Conservation (phyloP, 148 eudicot genomes). For the Suaeda aralocaspica region DNA sequence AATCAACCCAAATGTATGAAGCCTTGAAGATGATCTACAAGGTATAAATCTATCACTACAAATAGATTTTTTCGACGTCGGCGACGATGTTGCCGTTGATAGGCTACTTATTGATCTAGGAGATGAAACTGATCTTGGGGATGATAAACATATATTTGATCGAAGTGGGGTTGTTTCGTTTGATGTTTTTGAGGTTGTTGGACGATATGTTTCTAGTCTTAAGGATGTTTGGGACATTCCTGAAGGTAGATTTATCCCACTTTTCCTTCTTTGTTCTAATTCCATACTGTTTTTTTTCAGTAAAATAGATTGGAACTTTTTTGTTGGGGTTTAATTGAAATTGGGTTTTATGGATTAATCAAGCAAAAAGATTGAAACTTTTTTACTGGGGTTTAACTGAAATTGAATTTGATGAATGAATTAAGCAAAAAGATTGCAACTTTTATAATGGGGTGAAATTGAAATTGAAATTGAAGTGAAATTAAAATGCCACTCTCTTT, state of each 20-base stretch:
- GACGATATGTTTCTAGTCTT: slow-evolving; percentile 39
- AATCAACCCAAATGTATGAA: slow-evolving; percentile 69
- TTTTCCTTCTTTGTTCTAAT: slow-evolving; percentile 55
- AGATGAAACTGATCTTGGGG: slow-evolving; percentile 60
- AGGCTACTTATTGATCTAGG: slow-evolving; percentile 77
- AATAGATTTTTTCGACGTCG: slow-evolving; percentile 37
- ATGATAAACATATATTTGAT: slow-evolving; percentile 29
- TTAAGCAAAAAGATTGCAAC: background rate
- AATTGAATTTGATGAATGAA: too few species aligned
- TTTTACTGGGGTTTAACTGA: background rate
- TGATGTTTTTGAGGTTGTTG: slow-evolving; percentile 21
- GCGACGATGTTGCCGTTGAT: slow-evolving; percentile 35
- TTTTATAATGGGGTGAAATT: background rate
- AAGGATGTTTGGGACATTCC: slow-evolving; percentile 67
- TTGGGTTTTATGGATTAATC: too few species aligned
- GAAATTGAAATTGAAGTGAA: too few species aligned
- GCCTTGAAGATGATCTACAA: slow-evolving; percentile 87
- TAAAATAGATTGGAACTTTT: background rate
- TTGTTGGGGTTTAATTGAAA: background rate
- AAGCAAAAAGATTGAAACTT: background rate
- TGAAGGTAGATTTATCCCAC: slow-evolving; percentile 80
- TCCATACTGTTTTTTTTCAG: slow-evolving; percentile 43
- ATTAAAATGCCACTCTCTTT: slow-evolving; percentile 16
- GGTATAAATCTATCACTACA: slow-evolving; percentile 97
- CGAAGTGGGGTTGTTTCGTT: slow-evolving; percentile 21